Percentiles rank a stretch among this genome's conserved stretches.
These are phyloP conservation scores for Triglochin maritima DNA, from an alignment of 106 monocot genomes.

Conservation along the genomic window DNA sequence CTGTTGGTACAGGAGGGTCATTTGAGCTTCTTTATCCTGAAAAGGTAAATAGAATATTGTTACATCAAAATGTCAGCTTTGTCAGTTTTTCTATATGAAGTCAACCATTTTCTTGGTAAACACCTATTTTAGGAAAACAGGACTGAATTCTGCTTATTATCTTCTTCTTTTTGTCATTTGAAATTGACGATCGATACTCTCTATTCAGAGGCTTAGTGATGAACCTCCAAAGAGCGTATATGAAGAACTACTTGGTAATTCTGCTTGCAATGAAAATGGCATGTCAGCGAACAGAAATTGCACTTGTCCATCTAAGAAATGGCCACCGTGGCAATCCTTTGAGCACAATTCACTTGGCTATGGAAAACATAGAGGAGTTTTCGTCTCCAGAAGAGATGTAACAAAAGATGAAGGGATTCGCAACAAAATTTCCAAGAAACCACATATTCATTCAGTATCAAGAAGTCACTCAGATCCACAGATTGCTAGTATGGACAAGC, in stretches of 20 bases:
- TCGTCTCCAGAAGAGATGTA: neutral
- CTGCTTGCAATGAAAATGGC: neutral
- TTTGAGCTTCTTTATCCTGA: constrained; percentile 61
- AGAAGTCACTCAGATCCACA: neutral
- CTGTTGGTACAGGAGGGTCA: constrained; percentile 62
- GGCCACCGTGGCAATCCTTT: neutral
- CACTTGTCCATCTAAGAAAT: constrained; percentile 1
- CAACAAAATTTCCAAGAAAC: neutral
- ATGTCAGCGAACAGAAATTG: neutral
- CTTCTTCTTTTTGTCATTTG: neutral
- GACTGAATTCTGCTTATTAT: neutral
- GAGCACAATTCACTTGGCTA: neutral
- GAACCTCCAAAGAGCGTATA: constrained; percentile 1
- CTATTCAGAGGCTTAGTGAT: neutral
- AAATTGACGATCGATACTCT: neutral
- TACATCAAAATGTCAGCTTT: neutral
- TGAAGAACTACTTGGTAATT: neutral
- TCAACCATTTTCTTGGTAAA: neutral
- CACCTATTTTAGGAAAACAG: neutral
- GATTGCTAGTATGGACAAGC: neutral
- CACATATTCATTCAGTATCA: too few relatives aligned
- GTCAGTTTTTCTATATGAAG: neutral
- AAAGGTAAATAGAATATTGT: constrained; percentile 11
- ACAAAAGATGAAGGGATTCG: neutral
- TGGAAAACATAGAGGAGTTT: neutral